phyloP scores from a whole-genome alignment of 2,329 filamentous ascomycete species.

The Microsporum ferrugineum region DNA sequence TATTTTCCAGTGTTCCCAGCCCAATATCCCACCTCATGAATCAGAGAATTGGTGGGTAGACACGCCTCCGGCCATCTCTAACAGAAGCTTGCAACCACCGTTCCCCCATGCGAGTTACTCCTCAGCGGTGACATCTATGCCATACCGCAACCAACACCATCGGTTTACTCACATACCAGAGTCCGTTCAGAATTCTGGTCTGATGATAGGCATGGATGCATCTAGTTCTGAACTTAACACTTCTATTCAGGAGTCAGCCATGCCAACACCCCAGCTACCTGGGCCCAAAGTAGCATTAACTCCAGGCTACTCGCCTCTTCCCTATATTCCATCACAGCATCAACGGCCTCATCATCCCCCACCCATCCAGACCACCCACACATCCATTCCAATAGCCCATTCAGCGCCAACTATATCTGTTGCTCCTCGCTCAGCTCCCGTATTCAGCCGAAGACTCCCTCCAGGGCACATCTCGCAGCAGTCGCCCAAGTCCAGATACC shows the following conservation, averaged over 20 bases:
- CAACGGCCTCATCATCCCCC: slow-evolving; percentile 3
- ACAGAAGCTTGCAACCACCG: slow-evolving; percentile 26
- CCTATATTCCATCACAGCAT: background rate
- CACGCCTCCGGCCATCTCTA: slow-evolving; percentile 22
- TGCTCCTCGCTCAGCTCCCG: slow-evolving; percentile 8
- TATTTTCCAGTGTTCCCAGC: slow-evolving; percentile 27
- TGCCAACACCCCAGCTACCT: slow-evolving; percentile 12
- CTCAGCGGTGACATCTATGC: slow-evolving; percentile 24
- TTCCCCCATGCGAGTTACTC: slow-evolving; percentile 24
- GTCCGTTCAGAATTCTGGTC: slow-evolving; percentile 26
- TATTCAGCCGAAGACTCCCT: background rate
- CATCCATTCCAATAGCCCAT: slow-evolving; percentile 5
- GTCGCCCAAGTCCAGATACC: slow-evolving; percentile 19
- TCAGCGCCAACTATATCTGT: slow-evolving; percentile 4
- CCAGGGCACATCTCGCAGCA: slow-evolving; percentile 8
- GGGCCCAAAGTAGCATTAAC: slow-evolving; percentile 6
- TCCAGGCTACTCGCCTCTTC: slow-evolving; percentile 6
- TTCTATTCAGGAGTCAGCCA: slow-evolving; percentile 21
- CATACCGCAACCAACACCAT: slow-evolving; percentile 23
- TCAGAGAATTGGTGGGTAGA: slow-evolving; percentile 29
- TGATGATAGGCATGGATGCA: slow-evolving; percentile 31
- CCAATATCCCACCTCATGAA: slow-evolving; percentile 29
- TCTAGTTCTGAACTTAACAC: slow-evolving; percentile 24
- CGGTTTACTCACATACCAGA: slow-evolving; percentile 23
- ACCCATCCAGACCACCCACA: background rate